Base-by-base conservation (phyloP, 2,329 filamentous ascomycete species). In the Fusarium sp. region DNA sequence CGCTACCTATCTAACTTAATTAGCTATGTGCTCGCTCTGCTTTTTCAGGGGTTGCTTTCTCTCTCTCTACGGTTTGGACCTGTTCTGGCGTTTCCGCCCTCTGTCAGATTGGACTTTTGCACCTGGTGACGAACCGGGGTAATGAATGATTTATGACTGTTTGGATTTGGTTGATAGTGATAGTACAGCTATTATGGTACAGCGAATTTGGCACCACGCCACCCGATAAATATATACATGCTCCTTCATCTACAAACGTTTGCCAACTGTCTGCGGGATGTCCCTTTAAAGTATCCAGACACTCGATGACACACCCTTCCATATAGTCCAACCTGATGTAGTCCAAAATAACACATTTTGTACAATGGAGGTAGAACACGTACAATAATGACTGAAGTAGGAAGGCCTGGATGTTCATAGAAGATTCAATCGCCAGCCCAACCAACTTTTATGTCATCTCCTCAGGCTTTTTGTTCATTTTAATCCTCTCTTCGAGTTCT, bases 111-210 rank as follows among this genome's bases (percentile, higher is more conserved):
- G 72, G 51, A 73, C 28, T 55, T 36, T 56, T 45, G 63, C 52
- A 67, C 35, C 48, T 41, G 44, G 61, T 22, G 57, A 73, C 44
- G 41, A 74, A 41, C 35, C 28, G 52, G 54, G 55, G 47, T 45
- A 57, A 65, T 52, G 66, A 60, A 63, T 58, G 64, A 69, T 60
- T 67, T 71, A 66, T 73, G 78, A 75, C 45, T 51, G 45, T 65
- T 76, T 77, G 69, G 41, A 72, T 79, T 69, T 73, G 58, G 64
- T 73, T 78, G 77, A 77, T 79, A 51, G 63, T 78, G 77, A 77
- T 79, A 51, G 63, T 79, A 80, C 75, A 78, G 65, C 61, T 79
- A 79, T 78, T 74, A 74, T 70, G 60, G 47, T 80, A 79, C 77
- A 80, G 76, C 72, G 73, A 78, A 66, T 70, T 70, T 65, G 74